Evolutionary conservation across 495 filamentous ascomycete genomes (phyloP).

Genomic region (Immersiella caudata): DNA sequence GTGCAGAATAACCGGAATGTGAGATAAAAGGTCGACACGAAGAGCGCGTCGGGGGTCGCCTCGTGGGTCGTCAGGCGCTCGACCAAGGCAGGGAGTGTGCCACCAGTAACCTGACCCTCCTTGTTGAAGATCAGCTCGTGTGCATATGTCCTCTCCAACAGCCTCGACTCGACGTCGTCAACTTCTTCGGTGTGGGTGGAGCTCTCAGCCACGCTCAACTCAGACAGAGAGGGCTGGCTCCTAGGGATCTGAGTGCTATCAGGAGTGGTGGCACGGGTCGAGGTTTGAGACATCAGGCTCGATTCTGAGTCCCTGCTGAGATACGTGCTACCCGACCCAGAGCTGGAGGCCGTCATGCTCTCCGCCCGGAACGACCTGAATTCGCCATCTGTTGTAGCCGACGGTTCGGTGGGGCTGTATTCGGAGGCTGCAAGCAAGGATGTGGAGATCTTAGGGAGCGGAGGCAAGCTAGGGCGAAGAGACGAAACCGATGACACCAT

Average conservation of each 20-base stretch:
- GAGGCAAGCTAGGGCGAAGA: conserved; percentile 45
- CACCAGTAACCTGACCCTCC: conserved; percentile 91
- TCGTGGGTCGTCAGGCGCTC: conserved; percentile 93
- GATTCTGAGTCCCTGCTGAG: conserved; percentile 80
- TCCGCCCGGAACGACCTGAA: conserved; percentile 53
- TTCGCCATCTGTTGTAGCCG: conserved; percentile 46
- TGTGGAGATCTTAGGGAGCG: conserved; percentile 54
- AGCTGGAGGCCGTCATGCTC: conserved; percentile 55
- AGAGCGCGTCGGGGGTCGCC: conserved; percentile 88
- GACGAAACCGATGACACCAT: conserved; percentile 46
- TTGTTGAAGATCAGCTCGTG: conserved; percentile 92
- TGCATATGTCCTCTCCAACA: conserved; percentile 82
- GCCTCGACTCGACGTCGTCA: conserved; percentile 76
- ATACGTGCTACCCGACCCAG: conserved; percentile 70
- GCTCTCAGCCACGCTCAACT: conserved; percentile 60
- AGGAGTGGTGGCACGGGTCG: conserved; percentile 88
- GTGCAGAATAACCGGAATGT: conserved; percentile 96
- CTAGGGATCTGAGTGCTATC: conserved; percentile 56
- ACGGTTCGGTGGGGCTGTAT: conserved; percentile 52
- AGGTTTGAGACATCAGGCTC: conserved; percentile 77
- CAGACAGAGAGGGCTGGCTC: conserved; percentile 55
- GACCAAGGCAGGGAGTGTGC: conserved; percentile 86
- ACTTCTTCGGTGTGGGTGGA: conserved; percentile 70
- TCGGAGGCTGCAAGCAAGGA: conserved; percentile 44
- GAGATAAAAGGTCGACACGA: conserved; percentile 93